Base-by-base conservation (phyloP, 129 eudicot genomes). In the Mikania micrantha region DNA sequence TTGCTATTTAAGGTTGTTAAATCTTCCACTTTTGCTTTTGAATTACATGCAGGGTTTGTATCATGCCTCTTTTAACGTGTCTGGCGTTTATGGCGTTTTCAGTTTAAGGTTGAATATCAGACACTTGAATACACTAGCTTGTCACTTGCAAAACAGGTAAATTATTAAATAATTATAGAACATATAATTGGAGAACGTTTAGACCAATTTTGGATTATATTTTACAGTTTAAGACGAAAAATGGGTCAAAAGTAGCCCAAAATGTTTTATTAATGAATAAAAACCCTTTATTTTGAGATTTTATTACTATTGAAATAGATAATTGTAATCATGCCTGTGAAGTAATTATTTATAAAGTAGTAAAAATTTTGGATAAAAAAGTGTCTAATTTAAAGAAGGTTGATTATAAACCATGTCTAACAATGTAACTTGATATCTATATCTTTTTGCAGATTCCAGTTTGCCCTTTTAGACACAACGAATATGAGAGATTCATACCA, bases 71-170 rank as follows among this genome's bases (percentile, higher is more conserved):
- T 82, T 93, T 58, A 93, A 93, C 81, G 98, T 93, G 44, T 96
- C 96, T 64, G 96, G 88, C 84, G 95, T 93, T 61, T 93, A 93
- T 84, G 98, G 98, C 45, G 98, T 93, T 57, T 93, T 93, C 95
- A 88, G 72, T 93, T 93, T 83, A 88, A 93, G 85, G 89, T 93
- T 63, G 98, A 88, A 78, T 93, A 93, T 82, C 92, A 86, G 79
- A 88, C 87, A 77, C 96, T 93, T 80, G 98, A 96, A 44, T 82
- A 82, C 87, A 82, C 87, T 38, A 82, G 84, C 64, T 75, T 82
- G 73, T 82, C 87, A 38, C 87, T 82, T 62, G 64, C 87, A 31
- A 78, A 78, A 75, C 84, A 79, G 87, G 87, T 71, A 72, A 74
- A 28, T n/a, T 56, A 22, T 28, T 64, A 19, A 34, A 19, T 27